Conservation (phyloP, 805 yeast species). For the Barnettozyma sucrosica region DNA sequence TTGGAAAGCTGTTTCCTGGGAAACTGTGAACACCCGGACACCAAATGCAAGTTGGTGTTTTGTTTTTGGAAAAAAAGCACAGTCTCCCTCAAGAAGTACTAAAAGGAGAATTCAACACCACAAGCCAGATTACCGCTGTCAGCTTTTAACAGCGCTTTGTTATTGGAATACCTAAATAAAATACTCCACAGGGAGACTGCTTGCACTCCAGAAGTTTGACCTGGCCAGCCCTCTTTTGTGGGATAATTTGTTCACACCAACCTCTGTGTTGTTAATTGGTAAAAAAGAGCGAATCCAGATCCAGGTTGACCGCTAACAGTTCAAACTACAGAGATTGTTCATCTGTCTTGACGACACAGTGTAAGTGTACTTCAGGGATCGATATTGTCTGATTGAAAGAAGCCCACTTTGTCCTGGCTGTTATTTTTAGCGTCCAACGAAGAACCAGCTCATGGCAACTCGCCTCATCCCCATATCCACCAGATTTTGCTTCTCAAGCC, state of each 20-base stretch:
- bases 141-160: neutral
- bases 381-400: neutral
- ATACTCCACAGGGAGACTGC: neutral
- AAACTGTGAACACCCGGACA: conserved; percentile 1
- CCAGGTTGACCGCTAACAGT: neutral
- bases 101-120: neutral
- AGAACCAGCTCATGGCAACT: neutral
- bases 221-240: neutral
- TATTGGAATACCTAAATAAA: neutral
- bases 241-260: neutral
- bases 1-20: neutral
- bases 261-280: neutral
- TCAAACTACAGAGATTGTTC: neutral
- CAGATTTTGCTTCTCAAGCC: neutral
- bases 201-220: neutral
- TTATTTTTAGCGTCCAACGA: neutral
- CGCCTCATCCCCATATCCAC: neutral
- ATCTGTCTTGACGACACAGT: neutral
- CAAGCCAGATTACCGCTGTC: neutral
- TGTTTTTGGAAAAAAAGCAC: neutral
- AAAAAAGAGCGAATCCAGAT: neutral
- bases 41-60: neutral
- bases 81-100: neutral
- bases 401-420: neutral
- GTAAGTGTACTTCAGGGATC: neutral